Evolutionary conservation across 2,329 filamentous ascomycete species (phyloP).

Genomic region (Colletotrichum shisoi): DNA sequence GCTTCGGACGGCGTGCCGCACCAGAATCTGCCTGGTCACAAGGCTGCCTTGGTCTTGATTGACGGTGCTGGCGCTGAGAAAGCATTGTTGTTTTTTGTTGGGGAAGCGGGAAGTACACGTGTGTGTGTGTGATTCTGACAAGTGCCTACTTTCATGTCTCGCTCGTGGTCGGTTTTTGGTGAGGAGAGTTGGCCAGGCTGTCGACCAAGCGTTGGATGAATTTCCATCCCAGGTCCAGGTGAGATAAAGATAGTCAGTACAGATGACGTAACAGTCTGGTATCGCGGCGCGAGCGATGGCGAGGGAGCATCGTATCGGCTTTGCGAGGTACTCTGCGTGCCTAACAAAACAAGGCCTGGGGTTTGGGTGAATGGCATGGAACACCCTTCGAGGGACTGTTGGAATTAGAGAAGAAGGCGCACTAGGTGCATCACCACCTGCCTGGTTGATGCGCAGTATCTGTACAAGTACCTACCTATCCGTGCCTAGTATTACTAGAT

Average conservation of each 20-base stretch:
- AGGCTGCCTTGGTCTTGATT: slow-evolving; percentile 31
- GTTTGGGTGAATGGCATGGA: slow-evolving; percentile 19
- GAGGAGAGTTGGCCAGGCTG: slow-evolving; percentile 2
- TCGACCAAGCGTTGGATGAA: slow-evolving; percentile 2
- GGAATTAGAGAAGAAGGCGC: not conserved
- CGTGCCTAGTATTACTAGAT: too few species aligned
- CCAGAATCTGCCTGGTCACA: slow-evolving; percentile 37
- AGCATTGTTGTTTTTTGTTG: slow-evolving; percentile 22
- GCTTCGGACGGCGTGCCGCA: slow-evolving; percentile 38
- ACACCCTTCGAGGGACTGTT: slow-evolving; percentile 11
- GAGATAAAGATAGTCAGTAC: slow-evolving; percentile 7
- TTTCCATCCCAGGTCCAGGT: slow-evolving; percentile 8
- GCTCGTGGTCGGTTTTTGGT: slow-evolving; percentile 10
- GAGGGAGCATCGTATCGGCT: not conserved
- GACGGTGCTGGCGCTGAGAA: slow-evolving; percentile 1
- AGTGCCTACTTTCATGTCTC: slow-evolving; percentile 7
- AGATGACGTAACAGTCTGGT: slow-evolving; percentile 30
- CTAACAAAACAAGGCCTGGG: too few species aligned
- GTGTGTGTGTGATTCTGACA: not conserved
- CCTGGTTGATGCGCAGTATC: slow-evolving; percentile 5
- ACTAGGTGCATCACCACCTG: slow-evolving; percentile 6
- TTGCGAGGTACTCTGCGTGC: not conserved
- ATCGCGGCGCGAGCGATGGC: not conserved
- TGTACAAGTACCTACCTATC: too few species aligned
- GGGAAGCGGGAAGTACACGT: not conserved